Percentiles rank a stretch among this genome's conserved stretches.
phyloP scores from a whole-genome alignment of 75 land plant genomes.

The Sequoia sempervirens region DNA sequence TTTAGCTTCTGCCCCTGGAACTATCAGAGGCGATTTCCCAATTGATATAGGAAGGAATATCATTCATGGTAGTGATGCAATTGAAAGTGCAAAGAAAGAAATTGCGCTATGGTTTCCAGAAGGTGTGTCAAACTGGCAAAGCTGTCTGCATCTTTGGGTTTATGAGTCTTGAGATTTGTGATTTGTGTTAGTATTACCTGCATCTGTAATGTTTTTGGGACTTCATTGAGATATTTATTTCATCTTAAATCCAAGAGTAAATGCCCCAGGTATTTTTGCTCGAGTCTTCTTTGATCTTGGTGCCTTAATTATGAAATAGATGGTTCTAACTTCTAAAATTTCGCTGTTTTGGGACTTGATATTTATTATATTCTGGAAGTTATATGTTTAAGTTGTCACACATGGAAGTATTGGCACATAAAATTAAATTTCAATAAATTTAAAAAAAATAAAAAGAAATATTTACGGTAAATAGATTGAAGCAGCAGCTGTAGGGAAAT shows the following conservation, averaged over 20 bases:
- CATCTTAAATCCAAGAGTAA: neutral
- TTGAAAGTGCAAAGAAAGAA: slow-evolving; percentile 82
- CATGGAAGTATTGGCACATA: too few relatives aligned
- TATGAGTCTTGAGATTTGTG: slow-evolving; percentile 40
- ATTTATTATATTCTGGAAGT: neutral
- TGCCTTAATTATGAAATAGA: neutral
- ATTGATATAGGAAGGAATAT: slow-evolving; percentile 87
- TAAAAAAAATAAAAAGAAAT: too few relatives aligned
- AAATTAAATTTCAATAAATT: too few relatives aligned
- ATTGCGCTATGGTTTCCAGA: slow-evolving; percentile 90
- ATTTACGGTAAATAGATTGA: too few relatives aligned
- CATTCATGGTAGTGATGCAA: slow-evolving; percentile 89
- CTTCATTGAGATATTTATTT: neutral
- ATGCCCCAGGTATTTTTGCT: neutral
- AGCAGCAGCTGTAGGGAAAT: too few relatives aligned
- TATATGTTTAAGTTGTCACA: neutral
- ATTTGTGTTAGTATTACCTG: too few relatives aligned
- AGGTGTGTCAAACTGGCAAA: slow-evolving; percentile 63
- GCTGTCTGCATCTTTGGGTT: slow-evolving; percentile 74
- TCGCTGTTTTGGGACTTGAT: neutral
- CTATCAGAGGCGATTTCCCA: slow-evolving; percentile 92
- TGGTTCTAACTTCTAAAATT: neutral
- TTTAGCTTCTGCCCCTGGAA: slow-evolving; percentile 74
- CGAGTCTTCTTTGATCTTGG: neutral
- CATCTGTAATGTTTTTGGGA: neutral